Evolutionary conservation across 495 filamentous ascomycete species (phyloP), one percentile per base, ranked within the genome.

Genomic region (Podospora didyma): DNA sequence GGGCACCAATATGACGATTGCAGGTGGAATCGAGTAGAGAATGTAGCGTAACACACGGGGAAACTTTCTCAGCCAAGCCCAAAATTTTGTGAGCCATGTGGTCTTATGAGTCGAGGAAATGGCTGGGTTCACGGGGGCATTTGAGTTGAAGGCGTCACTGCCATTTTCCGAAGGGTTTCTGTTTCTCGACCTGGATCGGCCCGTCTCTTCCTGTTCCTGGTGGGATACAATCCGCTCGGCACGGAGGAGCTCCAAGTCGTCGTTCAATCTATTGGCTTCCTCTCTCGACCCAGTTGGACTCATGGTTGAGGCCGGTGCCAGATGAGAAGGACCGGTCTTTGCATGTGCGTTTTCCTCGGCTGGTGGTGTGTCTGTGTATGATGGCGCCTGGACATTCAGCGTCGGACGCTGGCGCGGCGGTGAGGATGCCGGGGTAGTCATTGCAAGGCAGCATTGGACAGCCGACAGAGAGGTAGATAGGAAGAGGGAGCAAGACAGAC

Each of bases 1-100:
- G 0, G 94, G 94, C 35, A 96, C 83, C 53, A 96, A 71, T 23
- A 98, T 72, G 11, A 97, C 71, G 9, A 87, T 53, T 16, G 83
- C 84, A 3, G 93, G 51, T 0, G 94, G 94, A 2, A 85, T 75
- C 61, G 96, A 92, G 65, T 98, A 97, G 42, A 88, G 82, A 59
- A 96, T 78, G 61, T 96, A 98, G 49, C 94, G 87, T 52, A 96
- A 65, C 37, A 96, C 70, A 22, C 88, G 85, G 56, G 85, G 91
- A 2, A 90, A 89, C 53, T 84, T 81, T 60, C 89, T 89, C 31
- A 96, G 71, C 31, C 62, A 61, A 21, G 59, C 57, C 64, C 72
- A 74, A n/a, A 69, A 46, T 54, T 67, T 72, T 55, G 67, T 75
- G 19, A 94, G 68, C 59, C 84, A 87, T 58, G 82, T 76, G 52